phyloP scores from a whole-genome alignment of 805 yeast genomes.

The Cyberlindnera americana region DNA sequence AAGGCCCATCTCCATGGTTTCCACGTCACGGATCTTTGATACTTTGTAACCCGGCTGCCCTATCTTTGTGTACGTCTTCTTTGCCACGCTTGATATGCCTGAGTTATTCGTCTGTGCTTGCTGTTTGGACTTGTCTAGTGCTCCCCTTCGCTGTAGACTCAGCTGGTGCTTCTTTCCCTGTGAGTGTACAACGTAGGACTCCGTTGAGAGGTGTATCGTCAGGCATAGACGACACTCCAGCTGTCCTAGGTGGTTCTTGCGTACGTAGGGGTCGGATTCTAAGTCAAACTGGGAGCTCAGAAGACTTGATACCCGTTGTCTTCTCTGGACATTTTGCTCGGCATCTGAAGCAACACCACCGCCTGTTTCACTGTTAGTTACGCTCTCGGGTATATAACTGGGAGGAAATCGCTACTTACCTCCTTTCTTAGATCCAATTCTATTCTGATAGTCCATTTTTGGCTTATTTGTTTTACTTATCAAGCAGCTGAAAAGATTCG shows the following conservation, averaged over 20 bases:
- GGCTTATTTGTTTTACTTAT: too few relatives aligned
- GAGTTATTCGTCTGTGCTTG: constrained; percentile 20
- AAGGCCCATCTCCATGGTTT: constrained; percentile 57
- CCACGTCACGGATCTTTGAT: constrained; percentile 63
- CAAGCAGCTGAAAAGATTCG: too few relatives aligned
- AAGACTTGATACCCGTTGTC: constrained; percentile 41
- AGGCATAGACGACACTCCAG: constrained; percentile 82
- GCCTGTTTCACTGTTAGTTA: constrained; percentile 12
- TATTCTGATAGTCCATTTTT: constrained; percentile 87
- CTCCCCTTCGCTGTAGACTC: constrained; percentile 63
- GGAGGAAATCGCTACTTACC: constrained; percentile 30
- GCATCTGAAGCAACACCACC: constrained; percentile 83
- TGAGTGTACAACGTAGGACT: constrained; percentile 79
- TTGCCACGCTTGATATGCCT: constrained; percentile 25
- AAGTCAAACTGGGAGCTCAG: constrained; percentile 57
- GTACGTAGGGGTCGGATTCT: constrained; percentile 77
- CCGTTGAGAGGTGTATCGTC: constrained; percentile 76
- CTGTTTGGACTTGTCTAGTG: constrained; percentile 23
- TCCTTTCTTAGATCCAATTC: constrained; percentile 90
- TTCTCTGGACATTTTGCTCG: constrained; percentile 65
- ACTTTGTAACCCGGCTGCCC: constrained; percentile 74
- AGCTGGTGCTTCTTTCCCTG: constrained; percentile 81
- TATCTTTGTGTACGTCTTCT: constrained; percentile 33
- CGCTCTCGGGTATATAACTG: neutral
- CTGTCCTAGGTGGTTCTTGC: constrained; percentile 77